phyloP scores from a whole-genome alignment of 257 asterid genomes.

The Forsythia viridissima region DNA sequence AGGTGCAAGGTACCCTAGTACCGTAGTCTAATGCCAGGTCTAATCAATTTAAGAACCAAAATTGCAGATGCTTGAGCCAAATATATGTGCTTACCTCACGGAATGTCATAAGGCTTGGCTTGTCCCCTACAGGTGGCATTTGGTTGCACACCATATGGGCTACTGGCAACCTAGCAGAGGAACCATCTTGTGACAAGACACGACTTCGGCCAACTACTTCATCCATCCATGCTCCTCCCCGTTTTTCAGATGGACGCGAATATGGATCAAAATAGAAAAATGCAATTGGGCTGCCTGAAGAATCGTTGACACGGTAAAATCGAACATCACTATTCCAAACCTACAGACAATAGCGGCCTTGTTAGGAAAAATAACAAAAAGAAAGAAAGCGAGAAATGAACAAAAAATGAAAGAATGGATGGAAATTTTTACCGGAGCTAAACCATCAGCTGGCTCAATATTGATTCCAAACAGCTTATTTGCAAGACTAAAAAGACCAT shows the following conservation, averaged over 20 bases:
- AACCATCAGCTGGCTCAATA: slow-evolving; percentile 80
- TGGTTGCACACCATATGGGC: slow-evolving; percentile 99
- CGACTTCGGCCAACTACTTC: slow-evolving; percentile 93
- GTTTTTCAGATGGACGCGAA: slow-evolving; percentile 97
- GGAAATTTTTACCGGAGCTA: slow-evolving; percentile 72
- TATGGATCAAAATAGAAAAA: slow-evolving; percentile 94
- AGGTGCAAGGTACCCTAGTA: background rate
- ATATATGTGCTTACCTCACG: slow-evolving; percentile 63
- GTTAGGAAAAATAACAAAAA: slow-evolving; percentile 20
- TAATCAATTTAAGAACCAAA: background rate
- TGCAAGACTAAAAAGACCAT: slow-evolving; percentile 90
- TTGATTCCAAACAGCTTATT: slow-evolving; percentile 71
- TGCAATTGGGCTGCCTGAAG: slow-evolving; percentile 79
- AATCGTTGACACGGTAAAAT: slow-evolving; percentile 85
- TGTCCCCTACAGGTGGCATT: slow-evolving; percentile 99
- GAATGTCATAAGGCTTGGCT: slow-evolving; percentile 98
- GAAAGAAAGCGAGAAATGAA: slow-evolving; percentile 2
- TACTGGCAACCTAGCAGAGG: slow-evolving; percentile 84
- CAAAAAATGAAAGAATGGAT: slow-evolving; percentile 17
- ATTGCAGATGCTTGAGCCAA: background rate
- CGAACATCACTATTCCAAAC: slow-evolving; percentile 91
- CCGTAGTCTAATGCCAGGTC: background rate
- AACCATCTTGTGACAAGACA: slow-evolving; percentile 74
- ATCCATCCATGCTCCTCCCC: slow-evolving; percentile 99
- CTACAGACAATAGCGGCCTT: slow-evolving; percentile 35